Percentiles rank a stretch among this genome's conserved stretches.
Evolutionary conservation across 768 basidiomycete species (phyloP).

Genomic region (Coprinellus micaceus): DNA sequence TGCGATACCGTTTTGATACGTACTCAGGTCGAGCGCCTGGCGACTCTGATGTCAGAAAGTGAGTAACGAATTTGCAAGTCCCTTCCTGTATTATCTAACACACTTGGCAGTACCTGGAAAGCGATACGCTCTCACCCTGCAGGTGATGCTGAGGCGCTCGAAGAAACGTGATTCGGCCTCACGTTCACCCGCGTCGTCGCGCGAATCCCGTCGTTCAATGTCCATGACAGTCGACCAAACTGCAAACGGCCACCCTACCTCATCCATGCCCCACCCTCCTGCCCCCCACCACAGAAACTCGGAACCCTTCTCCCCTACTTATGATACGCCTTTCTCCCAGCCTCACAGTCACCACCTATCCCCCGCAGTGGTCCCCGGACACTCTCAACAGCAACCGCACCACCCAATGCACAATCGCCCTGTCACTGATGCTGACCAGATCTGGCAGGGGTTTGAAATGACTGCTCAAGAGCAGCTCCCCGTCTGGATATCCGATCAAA

Average conservation of each 20-base stretch:
- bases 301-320: conserved; percentile 56
- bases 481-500: conserved; percentile 85
- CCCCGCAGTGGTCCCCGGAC: conserved; percentile 13
- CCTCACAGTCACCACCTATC: conserved; percentile 24
- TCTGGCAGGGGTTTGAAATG: conserved; percentile 73
- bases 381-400: conserved; percentile 4
- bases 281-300: conserved; percentile 32
- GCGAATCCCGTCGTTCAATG: conserved; percentile 50
- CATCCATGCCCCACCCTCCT: conserved; percentile 24
- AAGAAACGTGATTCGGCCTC: conserved; percentile 61
- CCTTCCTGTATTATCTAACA: not conserved
- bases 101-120: conserved; percentile 79
- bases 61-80: conserved; percentile 21
- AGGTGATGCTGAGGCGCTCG: conserved; percentile 81
- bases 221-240: conserved; percentile 44
- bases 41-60: conserved; percentile 77
- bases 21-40: conserved; percentile 73
- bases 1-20: conserved; percentile 75
- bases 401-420: conserved; percentile 7
- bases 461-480: conserved; percentile 73
- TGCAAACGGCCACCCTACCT: conserved; percentile 21
- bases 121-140: conserved; percentile 86
- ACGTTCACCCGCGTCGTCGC: conserved; percentile 57
- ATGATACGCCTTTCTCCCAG: conserved; percentile 40
- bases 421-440: conserved; percentile 53